Evolutionary conservation across 495 filamentous ascomycete species (phyloP).

Genomic region (Penicillium cosmopolitanum): DNA sequence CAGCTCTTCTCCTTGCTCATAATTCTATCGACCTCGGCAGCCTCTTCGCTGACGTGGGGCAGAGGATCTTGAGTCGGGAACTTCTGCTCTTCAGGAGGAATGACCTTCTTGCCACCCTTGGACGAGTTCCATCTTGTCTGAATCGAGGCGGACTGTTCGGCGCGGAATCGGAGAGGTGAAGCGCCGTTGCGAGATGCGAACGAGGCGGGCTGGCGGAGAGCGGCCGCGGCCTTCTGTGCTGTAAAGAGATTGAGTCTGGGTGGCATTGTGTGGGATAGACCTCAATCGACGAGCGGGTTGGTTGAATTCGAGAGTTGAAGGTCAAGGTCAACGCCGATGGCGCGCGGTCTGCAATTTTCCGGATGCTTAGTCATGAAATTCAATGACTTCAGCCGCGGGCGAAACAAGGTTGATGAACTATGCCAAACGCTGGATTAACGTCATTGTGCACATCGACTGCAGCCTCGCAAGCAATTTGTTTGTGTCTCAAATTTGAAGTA

Average conservation of each 20-base stretch:
- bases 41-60: slow-evolving; percentile 67
- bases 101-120: slow-evolving; percentile 46
- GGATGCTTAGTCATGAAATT: slow-evolving; percentile 12
- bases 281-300: slow-evolving; percentile 9
- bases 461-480: not conserved
- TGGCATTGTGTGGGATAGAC: slow-evolving; percentile 34
- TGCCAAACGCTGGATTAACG: not conserved
- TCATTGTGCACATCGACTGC: slow-evolving; percentile 2
- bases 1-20: slow-evolving; percentile 49
- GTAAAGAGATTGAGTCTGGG: slow-evolving; percentile 45
- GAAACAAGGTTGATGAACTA: slow-evolving; percentile 6
- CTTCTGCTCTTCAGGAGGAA: slow-evolving; percentile 39
- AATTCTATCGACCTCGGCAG: slow-evolving; percentile 57
- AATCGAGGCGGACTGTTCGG: slow-evolving; percentile 22
- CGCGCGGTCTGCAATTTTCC: slow-evolving; percentile 23
- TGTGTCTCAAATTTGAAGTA: not conserved
- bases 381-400: not conserved
- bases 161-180: slow-evolving; percentile 28
- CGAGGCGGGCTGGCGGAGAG: slow-evolving; percentile 36
- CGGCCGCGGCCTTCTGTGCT: slow-evolving; percentile 37
- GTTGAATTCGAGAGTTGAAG: slow-evolving; percentile 16
- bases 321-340: slow-evolving; percentile 10
- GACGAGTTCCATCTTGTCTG: slow-evolving; percentile 47
- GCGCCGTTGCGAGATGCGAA: slow-evolving; percentile 31
- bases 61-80: slow-evolving; percentile 59